Percentiles rank a stretch among this genome's conserved stretches.
Evolutionary conservation across 2,329 filamentous ascomycete species (phyloP).

Genomic region (Aspergillus sp.): DNA sequence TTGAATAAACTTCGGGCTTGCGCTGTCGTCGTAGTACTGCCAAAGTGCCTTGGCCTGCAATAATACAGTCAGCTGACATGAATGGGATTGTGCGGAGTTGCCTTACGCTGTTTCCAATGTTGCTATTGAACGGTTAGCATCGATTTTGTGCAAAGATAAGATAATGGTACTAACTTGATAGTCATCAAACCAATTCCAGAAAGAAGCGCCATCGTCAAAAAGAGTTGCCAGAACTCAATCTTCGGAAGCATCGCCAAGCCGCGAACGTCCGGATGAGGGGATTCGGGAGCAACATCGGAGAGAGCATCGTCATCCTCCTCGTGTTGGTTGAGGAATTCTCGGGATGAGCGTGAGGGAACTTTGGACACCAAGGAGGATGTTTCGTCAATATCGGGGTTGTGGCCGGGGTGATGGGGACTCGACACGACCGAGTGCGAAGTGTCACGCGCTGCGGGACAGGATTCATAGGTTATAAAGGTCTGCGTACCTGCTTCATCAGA

Average conservation of each 20-base stretch:
- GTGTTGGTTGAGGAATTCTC: conserved; percentile 47
- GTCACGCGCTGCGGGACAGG: conserved; percentile 28
- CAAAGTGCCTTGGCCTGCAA: conserved; percentile 72
- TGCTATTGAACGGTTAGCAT: conserved; percentile 59
- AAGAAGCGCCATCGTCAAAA: conserved; percentile 82
- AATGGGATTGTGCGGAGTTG: not conserved
- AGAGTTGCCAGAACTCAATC: conserved; percentile 88
- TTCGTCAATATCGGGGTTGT: conserved; percentile 62
- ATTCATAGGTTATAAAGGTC: conserved; percentile 34
- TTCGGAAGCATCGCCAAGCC: conserved; percentile 72
- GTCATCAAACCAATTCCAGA: conserved; percentile 96
- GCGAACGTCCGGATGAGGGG: conserved; percentile 86
- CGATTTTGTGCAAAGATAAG: not conserved
- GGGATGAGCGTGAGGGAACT: conserved; percentile 55
- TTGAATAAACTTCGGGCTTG: conserved; percentile 72
- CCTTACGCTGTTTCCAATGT: conserved; percentile 82
- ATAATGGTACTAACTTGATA: conserved; percentile 69
- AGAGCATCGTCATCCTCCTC: conserved; percentile 41
- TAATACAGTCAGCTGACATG: conserved; percentile 1
- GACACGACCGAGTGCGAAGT: conserved; percentile 36
- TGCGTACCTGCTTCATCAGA: conserved; percentile 43
- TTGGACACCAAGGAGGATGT: conserved; percentile 77
- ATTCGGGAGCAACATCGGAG: conserved; percentile 68
- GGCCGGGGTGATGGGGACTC: conserved; percentile 24
- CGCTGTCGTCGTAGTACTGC: conserved; percentile 77